Base-by-base conservation (phyloP, 768 basidiomycete genomes). In the Lactarius vividus region DNA sequence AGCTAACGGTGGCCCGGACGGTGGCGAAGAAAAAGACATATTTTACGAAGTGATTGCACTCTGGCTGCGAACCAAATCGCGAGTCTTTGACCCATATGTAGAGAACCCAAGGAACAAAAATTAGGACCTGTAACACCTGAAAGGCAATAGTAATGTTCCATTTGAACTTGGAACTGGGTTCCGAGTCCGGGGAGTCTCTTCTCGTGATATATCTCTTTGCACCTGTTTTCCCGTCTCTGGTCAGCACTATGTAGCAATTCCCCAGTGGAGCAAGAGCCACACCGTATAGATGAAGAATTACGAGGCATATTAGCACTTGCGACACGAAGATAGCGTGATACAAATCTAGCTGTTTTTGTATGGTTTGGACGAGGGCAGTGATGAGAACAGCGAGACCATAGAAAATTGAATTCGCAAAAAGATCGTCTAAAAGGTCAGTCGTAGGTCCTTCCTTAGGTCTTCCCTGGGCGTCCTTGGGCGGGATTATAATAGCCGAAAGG, bases 321-420 rank as follows among this genome's bases (percentile, higher is more conserved):
- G 33, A 33, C 29, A 56, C 55, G 55, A 56, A 20, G 55, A 56
- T 3, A n/a, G 55, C 55, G 29, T 56, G 55, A 23, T 56, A 56
- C 31, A 56, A 33, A 31, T 31, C 55, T 13, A 56, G 29, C n/a
- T 10, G 55, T 20, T 29, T 7, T 23, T 56, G 31, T 56, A 35
- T 35, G 18, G 55, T 56, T 29, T 56, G 55, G 55, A 56, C n/a
- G 29, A 56, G 1, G n/a, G 16, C 55, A 56, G 55, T 56, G 7
- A 56, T 23, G 55, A 56, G 16, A 3, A 56, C 16, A 3, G 29
- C 33, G 55, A 56, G 55, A 35, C 55, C 55, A 35, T 56, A 56
- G 55, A 33, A n/a, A 3, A 56, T 7, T 35, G 55, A 18, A 35
- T 35, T 56, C 55, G 20, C 1, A 56, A 33, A 31, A 18, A 33